phyloP scores from a whole-genome alignment of 495 filamentous ascomycete genomes.

The Daldinia vernicosa region DNA sequence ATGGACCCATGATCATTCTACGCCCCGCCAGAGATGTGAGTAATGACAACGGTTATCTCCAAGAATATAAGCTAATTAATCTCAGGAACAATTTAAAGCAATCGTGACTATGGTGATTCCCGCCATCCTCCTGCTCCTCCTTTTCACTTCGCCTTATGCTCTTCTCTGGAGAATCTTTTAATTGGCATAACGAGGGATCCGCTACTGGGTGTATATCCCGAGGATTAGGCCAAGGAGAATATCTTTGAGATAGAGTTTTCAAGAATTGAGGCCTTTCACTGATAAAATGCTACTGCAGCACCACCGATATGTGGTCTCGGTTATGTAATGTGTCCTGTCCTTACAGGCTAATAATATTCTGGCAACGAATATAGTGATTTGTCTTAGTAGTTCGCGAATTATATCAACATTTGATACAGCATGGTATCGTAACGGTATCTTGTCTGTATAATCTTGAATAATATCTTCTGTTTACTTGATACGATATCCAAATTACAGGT shows the following conservation, averaged over 20 bases:
- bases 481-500: too few relatives aligned
- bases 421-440: too few relatives aligned
- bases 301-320: neutral
- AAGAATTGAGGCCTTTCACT: neutral
- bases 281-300: neutral
- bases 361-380: too few relatives aligned
- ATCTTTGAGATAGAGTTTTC: neutral
- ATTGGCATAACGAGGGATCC: neutral
- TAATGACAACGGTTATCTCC: neutral
- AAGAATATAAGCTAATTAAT: neutral
- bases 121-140: neutral
- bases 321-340: too few relatives aligned
- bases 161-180: neutral
- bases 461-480: too few relatives aligned
- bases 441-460: too few relatives aligned
- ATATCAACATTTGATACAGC: too few relatives aligned
- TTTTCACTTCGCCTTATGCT: too few relatives aligned
- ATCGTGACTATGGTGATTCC: neutral
- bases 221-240: neutral
- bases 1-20: too few relatives aligned
- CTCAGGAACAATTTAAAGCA: neutral
- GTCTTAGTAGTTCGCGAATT: too few relatives aligned
- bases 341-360: too few relatives aligned
- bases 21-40: neutral
- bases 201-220: neutral